Percentiles rank a stretch among this genome's conserved stretches.
These are phyloP conservation scores for Arthrobotrys pseudoclavata DNA, from an alignment of 2,329 filamentous ascomycete genomes.

Conservation along the genomic window DNA sequence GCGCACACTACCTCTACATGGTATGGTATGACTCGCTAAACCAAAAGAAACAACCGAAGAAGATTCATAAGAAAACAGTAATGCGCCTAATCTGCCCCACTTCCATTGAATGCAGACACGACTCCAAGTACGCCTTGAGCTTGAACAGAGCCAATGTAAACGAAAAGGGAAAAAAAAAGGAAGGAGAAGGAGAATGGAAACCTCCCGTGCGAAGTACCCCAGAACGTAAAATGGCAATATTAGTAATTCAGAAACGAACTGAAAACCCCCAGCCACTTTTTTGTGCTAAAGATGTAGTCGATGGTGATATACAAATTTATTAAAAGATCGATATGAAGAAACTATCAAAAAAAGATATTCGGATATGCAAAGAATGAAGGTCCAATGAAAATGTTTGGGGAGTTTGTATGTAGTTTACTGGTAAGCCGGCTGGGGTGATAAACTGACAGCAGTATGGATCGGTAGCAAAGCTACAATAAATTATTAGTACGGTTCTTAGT, in stretches of 20 bases:
- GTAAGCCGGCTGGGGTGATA: conserved; percentile 46
- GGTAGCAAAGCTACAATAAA: conserved; percentile 42
- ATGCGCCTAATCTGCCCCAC: conserved; percentile 42
- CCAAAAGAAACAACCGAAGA: conserved; percentile 24
- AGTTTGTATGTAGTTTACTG: conserved; percentile 41
- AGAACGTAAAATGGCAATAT: conserved; percentile 20
- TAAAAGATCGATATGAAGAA: conserved; percentile 23
- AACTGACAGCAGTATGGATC: conserved; percentile 45
- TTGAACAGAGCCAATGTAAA: conserved; percentile 31
- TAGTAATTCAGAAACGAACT: conserved; percentile 24
- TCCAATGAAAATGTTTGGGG: background rate
- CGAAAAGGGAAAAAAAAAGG: conserved; percentile 35
- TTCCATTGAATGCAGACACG: conserved; percentile 31
- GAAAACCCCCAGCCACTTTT: conserved; percentile 9
- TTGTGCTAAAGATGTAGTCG: conserved; percentile 22
- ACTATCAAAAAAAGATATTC: background rate
- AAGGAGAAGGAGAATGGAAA: conserved; percentile 56
- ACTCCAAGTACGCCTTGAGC: conserved; percentile 63
- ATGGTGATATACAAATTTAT: conserved; percentile 21
- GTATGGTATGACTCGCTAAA: conserved; percentile 26
- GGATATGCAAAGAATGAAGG: conserved; percentile 5
- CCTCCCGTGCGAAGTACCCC: conserved; percentile 33
- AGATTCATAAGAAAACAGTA: conserved; percentile 44
- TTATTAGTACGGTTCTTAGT: conserved; percentile 25
- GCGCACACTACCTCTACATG: conserved; percentile 54